These are phyloP conservation scores for Mortierella sp. DNA, from an alignment of 371 early-diverging fungal genomes.

Conservation along the genomic window DNA sequence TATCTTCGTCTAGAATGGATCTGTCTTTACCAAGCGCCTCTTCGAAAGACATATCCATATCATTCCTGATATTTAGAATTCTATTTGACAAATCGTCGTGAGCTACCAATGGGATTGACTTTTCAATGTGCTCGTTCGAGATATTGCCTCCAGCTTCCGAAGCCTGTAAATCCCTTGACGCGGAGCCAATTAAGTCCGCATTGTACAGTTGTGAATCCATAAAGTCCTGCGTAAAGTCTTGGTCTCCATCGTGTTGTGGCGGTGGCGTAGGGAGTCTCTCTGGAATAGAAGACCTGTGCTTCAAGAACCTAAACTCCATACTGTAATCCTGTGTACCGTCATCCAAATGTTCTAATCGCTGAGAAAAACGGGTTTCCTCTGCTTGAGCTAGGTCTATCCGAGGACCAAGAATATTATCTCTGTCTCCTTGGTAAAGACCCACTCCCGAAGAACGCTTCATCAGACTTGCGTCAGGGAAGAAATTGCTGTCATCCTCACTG, in stretches of 20 bases:
- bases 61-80: not conserved
- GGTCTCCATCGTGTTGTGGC: constrained; percentile 1
- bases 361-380: not conserved
- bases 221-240: not conserved
- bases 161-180: not conserved
- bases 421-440: constrained; percentile 11
- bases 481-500: constrained; percentile 42
- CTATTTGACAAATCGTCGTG: constrained; percentile 7
- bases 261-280: constrained; percentile 7
- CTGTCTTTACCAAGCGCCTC: not conserved
- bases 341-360: constrained; percentile 6
- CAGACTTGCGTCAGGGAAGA: constrained; percentile 19
- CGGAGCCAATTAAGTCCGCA: not conserved
- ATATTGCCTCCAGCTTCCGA: not conserved
- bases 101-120: not conserved
- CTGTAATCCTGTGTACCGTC: constrained; percentile 34
- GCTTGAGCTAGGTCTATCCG: constrained; percentile 11
- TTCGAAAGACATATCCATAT: not conserved
- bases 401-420: constrained; percentile 30
- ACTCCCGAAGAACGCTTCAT: constrained; percentile 38
- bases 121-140: not conserved
- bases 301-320: constrained; percentile 29
- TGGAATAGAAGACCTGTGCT: constrained; percentile 38
- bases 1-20: constrained; percentile 25
- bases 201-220: not conserved